Evolutionary conservation across 2,329 filamentous ascomycete species (phyloP), one percentile per base, ranked within the genome.

Genomic region (Thielaviopsis populi): DNA sequence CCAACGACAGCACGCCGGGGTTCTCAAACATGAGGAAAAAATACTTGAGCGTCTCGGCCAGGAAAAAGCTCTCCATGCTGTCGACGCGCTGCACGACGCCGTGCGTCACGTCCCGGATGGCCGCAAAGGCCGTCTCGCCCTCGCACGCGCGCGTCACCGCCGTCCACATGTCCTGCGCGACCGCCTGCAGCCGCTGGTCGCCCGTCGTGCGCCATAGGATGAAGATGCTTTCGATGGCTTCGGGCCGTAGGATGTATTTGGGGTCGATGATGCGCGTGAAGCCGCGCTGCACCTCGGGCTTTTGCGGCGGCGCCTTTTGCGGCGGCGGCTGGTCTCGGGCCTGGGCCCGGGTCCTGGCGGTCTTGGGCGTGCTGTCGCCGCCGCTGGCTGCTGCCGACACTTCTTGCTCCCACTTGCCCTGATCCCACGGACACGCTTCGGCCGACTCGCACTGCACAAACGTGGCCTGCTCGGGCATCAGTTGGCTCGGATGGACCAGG

Each of bases 201-300:
- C 86, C 87, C 0, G 87, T 90, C 65, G 89, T 77, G 65, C 87
- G 82, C 72, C 86, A 89, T 77, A 92, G 82, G 70, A 89, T 81
- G 72, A 89, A 92, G 3, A 94, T 82, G 15, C 84, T 87, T 75
- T 92, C 88, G 63, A 92, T 89, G 1, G 88, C 88, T 74, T 92
- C 88, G 22, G 88, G 88, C 65, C 85, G 80, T 54, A 89, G 76
- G 37, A 87, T 81, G 70, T 88, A 89, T 63, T 79, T 78, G 48
- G 76, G 73, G 65, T 85, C 81, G 50, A 74, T 72, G 58, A 86
- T 77, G 19, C 75, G 75, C 2, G 79, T 75, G 70, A 86, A 81
- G 22, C 84, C 85, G 5, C 73, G 74, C 7, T 79, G 78, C 4
- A 86, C 69, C 63, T 43, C 37, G 4, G 60, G 60, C 53, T 56